Evolutionary conservation across 1,139 yeast species (phyloP), one percentile per base, ranked within the genome.

Genomic region (Hemisphaericaspora subhashii): DNA sequence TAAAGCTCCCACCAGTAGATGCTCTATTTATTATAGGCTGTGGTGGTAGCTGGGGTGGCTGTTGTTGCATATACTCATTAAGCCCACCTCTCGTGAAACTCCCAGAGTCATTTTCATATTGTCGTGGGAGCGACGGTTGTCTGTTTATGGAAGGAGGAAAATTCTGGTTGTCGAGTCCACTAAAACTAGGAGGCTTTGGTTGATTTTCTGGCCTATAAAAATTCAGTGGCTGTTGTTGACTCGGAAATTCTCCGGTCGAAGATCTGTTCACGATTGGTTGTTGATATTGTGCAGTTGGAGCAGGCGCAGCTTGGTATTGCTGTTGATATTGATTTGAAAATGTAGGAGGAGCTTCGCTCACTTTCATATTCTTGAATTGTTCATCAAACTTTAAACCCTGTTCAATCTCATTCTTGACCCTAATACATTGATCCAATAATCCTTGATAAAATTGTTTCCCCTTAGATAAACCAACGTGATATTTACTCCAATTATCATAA

Each of bases 381-480:
- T 29, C 38, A 26, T 35, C 31, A 26, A 35, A 22, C 9, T 35
- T 35, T 2, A 30, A 23, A 12, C 36, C 16, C 23, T 26, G 30
- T 5, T 34, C 36, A 34, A 34, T 34, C 12, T 35, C 33, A 18
- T 30, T 25, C 20, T 23, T 30, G 3, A 35, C 38, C 12, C 17
- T 25, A 7, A 21, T 5, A 8, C 31, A 27, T 12, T 72, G 76
- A 11, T 62, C 62, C 22, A 71, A 58, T 34, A 89, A 62, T 33
- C 79, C 75, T 3, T 65, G 62, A 57, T 90, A 90, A 51, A 88
- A 86, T 10, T 64, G 72, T 11, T 61, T 54, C 0, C 95, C 95
- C 47, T 78, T 80, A 10, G 62, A 59, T 40, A 80, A 60, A 2
- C 95, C 95, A 8, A 64, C 64, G 13, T 68, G 63, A 48, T 83